Evolutionary conservation across 306 rosid genomes (phyloP).

Genomic region (Crataegus laevigata): DNA sequence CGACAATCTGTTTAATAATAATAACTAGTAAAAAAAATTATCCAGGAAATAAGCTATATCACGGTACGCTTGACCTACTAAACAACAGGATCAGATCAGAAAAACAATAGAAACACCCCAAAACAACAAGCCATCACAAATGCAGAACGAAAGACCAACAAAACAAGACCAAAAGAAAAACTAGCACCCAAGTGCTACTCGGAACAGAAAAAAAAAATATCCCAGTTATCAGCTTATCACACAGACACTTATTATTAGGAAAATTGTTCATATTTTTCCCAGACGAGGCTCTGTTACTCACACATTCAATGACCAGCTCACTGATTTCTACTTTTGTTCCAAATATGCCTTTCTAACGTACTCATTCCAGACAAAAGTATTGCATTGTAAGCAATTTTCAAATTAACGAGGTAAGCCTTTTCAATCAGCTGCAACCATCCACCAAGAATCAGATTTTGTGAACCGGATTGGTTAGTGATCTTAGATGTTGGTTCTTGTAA

Average conservation of each 20-base stretch:
- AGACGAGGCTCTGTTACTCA: neutral
- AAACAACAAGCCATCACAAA: neutral
- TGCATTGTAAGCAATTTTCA: neutral
- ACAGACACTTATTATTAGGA: neutral
- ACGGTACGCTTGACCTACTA: neutral
- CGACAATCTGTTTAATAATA: slow-evolving; percentile 52
- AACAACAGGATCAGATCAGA: neutral
- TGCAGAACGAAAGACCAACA: neutral
- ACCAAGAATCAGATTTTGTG: neutral
- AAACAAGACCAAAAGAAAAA: neutral
- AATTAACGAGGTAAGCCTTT: neutral
- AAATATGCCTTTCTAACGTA: neutral
- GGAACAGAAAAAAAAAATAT: neutral
- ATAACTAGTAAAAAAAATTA: neutral
- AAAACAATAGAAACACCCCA: neutral
- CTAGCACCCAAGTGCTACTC: neutral
- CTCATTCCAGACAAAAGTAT: neutral
- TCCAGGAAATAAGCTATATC: neutral
- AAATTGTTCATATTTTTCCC: neutral
- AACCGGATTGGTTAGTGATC: neutral
- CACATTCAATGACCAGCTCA: neutral
- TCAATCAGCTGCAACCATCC: neutral
- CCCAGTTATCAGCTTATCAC: neutral
- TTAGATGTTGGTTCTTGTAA: neutral
- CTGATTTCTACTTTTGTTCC: neutral